A percentile compares a stretch with the other conserved stretches of the same genome.
Conservation (phyloP, 805 yeast species). For the Metschnikowia bowlesiae region DNA sequence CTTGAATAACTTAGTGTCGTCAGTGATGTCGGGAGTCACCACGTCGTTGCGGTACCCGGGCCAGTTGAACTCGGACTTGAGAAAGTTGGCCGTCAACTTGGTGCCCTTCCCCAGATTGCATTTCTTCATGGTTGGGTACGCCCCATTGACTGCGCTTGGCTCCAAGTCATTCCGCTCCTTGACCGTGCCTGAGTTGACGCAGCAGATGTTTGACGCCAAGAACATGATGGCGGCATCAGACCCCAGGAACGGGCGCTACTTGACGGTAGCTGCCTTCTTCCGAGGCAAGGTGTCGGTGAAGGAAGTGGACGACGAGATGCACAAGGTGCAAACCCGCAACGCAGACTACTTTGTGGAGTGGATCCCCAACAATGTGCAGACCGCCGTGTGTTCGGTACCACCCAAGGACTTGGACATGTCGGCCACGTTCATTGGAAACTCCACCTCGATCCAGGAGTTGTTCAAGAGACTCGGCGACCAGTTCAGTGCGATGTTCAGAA, state of each 20-base stretch:
- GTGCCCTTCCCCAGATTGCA: constrained; percentile 95
- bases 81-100: constrained; percentile 89
- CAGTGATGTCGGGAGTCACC: constrained; percentile 94
- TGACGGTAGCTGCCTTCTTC: constrained; percentile 91
- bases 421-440: constrained; percentile 90
- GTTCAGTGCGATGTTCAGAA: constrained; percentile 87
- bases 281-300: constrained; percentile 89
- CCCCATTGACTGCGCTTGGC: constrained; percentile 80
- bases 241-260: constrained; percentile 84
- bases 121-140: constrained; percentile 93
- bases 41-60: constrained; percentile 94
- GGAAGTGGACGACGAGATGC: constrained; percentile 94
- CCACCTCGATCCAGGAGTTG: constrained; percentile 88
- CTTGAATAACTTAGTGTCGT: constrained; percentile 76
- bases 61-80: constrained; percentile 86
- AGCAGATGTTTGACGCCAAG: constrained; percentile 86
- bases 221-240: constrained; percentile 97
- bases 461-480: constrained; percentile 87
- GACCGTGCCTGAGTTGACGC: constrained; percentile 87
- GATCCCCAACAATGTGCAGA: constrained; percentile 94
- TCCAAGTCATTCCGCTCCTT: constrained; percentile 79
- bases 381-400: constrained; percentile 88
- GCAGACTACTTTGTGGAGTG: constrained; percentile 86
- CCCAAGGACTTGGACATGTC: constrained; percentile 83
- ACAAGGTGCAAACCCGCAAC: constrained; percentile 75